phyloP scores from a whole-genome alignment of 345 rosid genomes.

The Brassica cretica region DNA sequence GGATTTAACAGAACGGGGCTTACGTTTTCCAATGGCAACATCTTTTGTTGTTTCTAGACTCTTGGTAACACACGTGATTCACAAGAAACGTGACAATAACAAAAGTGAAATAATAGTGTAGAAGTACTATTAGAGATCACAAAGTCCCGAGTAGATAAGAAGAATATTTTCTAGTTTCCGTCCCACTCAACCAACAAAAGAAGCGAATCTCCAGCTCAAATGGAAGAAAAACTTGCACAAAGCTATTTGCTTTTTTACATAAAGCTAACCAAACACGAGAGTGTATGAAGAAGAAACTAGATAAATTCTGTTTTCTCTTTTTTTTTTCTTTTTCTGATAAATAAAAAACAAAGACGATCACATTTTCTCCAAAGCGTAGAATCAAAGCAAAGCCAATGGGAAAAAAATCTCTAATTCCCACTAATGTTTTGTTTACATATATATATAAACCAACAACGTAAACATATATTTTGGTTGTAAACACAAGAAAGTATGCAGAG shows the following conservation, averaged over 20 bases:
- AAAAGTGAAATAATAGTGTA: slow-evolving; percentile 22
- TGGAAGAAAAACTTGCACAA: slow-evolving; percentile 41
- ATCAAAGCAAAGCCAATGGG: slow-evolving; percentile 34
- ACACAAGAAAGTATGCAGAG: slow-evolving; percentile 23
- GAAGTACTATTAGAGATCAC: slow-evolving; percentile 20
- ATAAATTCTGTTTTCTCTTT: slow-evolving; percentile 12
- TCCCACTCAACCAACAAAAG: slow-evolving; percentile 36
- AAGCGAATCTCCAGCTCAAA: slow-evolving; percentile 39
- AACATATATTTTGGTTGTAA: neutral
- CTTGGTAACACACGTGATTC: slow-evolving; percentile 25
- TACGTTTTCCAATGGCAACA: slow-evolving; percentile 22
- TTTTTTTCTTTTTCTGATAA: neutral
- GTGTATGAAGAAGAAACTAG: slow-evolving; percentile 33
- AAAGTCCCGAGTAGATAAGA: slow-evolving; percentile 7
- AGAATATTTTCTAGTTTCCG: slow-evolving; percentile 24
- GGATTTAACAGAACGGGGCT: slow-evolving; percentile 29
- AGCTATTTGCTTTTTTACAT: slow-evolving; percentile 8
- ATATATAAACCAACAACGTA: slow-evolving; percentile 22
- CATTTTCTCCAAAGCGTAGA: slow-evolving; percentile 38
- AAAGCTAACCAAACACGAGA: slow-evolving; percentile 1
- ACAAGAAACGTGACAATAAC: slow-evolving; percentile 31
- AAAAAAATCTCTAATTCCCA: slow-evolving; percentile 13
- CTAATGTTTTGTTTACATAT: neutral
- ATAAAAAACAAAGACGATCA: slow-evolving; percentile 19
- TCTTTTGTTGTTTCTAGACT: neutral